Evolutionary conservation across 2,329 filamentous ascomycete genomes (phyloP).

Genomic region (Claviceps arundinis): DNA sequence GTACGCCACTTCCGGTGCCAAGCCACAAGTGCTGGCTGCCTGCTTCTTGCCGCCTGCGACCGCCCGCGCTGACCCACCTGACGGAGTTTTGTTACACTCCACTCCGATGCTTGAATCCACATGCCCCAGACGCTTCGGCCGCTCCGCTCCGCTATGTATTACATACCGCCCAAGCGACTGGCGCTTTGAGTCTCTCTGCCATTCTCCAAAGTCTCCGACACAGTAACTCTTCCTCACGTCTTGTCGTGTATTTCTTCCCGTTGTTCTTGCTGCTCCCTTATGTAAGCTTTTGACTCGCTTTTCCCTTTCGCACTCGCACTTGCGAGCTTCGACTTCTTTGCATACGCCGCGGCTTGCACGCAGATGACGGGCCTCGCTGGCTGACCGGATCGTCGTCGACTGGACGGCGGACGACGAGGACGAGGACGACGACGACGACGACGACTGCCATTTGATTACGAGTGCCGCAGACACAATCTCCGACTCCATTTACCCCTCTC

Average conservation of each 20-base stretch:
- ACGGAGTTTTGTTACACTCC: too few species aligned
- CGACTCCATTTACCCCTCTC: neutral
- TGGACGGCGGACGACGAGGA: slow-evolving; percentile 2
- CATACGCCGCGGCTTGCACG: slow-evolving; percentile 2
- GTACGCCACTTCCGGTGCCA: neutral
- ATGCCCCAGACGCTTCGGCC: neutral
- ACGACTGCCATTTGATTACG: neutral
- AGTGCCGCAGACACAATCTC: neutral
- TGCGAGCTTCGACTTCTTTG: neutral
- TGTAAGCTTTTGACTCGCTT: neutral
- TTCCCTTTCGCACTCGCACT: neutral
- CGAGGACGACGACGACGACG: neutral
- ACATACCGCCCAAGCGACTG: too few species aligned
- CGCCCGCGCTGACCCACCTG: neutral
- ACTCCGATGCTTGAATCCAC: neutral
- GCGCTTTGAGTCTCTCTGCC: neutral
- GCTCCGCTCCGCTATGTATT: neutral
- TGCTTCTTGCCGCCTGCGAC: neutral
- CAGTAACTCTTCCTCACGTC: neutral
- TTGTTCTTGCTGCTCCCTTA: neutral
- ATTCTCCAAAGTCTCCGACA: neutral
- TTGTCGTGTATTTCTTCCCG: neutral
- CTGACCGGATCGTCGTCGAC: slow-evolving; percentile 6
- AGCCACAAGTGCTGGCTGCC: neutral
- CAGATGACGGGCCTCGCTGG: slow-evolving; percentile 4